Evolutionary conservation across 2,329 filamentous ascomycete species (phyloP), one percentile per base, ranked within the genome.

Genomic region (Cordyceps farinosa): DNA sequence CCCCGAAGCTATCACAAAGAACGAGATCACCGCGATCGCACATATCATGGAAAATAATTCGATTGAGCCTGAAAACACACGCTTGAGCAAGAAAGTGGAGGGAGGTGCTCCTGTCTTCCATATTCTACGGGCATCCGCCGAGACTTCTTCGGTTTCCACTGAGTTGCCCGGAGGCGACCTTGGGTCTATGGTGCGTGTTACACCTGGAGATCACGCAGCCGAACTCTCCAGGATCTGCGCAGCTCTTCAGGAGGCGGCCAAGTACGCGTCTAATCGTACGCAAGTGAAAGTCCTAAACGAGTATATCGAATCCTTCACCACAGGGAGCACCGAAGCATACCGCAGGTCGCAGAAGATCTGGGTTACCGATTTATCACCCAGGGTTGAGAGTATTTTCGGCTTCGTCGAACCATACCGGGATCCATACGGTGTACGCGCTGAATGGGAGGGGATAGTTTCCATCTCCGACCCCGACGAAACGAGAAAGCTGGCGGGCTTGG

Each of bases 391-490:
- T 22, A 83, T 87, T 55, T 75, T 88, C 63, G 85, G 85, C 0
- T 88, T 88, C 67, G 79, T 88, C 7, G 85, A 88, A 69, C 85
- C 84, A 2, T 88, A 88, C 67, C 78, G 85, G 64, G 86, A 88
- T 70, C 85, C 86, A 2, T 76, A 81, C 62, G 84, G 85, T 17
- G 79, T 84, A 27, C 77, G 85, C 55, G 79, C 81, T 52, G 85
- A 88, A 70, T 88, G 81, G 73, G 84, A 87, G 70, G 85, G 80
- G 1, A 78, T 88, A 62, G 81, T 87, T 30, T 81, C 78, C 44
- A 81, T 87, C 74, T 79, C 90, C 40, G 90, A 92, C 72, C 78
- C 85, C 68, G 84, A 89, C 67, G 84, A 89, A 40, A 90, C 88
- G 1, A 67, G 62, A 5, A 34, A 22, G 15, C 30, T 51, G 34